A percentile compares a stretch with the other conserved stretches of the same genome.
phyloP scores from a whole-genome alignment of 208 protist genomes.

The Vickermania spadyakhi region DNA sequence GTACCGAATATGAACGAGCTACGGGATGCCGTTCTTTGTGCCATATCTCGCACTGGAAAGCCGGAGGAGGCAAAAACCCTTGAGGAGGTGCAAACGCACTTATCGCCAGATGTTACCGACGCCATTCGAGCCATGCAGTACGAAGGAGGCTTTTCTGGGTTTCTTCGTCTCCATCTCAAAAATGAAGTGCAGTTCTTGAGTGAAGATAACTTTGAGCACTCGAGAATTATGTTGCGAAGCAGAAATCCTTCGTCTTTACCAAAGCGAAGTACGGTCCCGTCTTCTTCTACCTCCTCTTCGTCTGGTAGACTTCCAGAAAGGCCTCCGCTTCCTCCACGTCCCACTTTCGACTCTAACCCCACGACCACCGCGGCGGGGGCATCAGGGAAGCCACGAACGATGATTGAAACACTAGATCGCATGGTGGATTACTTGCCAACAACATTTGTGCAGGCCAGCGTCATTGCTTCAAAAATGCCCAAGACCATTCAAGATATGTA shows the following conservation, averaged over 20 bases:
- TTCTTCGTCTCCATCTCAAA: neutral
- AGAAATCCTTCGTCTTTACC: neutral
- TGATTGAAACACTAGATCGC: conserved; percentile 42
- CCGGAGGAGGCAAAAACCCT: neutral
- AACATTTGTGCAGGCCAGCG: conserved; percentile 50
- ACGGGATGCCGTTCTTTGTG: neutral
- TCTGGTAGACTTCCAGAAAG: neutral
- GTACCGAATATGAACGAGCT: neutral
- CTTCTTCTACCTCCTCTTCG: no score
- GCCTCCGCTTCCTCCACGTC: neutral
- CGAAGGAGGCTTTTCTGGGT: neutral
- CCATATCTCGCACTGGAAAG: neutral
- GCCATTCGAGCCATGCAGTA: neutral
- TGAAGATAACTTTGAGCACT: neutral
- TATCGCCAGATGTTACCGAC: neutral
- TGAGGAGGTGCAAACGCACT: neutral
- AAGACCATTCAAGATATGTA: conserved; percentile 36
- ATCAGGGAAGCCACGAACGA: conserved; percentile 9
- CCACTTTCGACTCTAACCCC: conserved; percentile 6
- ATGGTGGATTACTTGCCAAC: conserved; percentile 77
- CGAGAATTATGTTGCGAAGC: neutral
- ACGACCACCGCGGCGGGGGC: neutral
- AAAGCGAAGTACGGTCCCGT: neutral
- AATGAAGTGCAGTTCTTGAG: neutral
- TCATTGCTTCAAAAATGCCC: conserved; percentile 38